Conservation (phyloP, 345 rosid species). For the Pelargonium nanum region DNA sequence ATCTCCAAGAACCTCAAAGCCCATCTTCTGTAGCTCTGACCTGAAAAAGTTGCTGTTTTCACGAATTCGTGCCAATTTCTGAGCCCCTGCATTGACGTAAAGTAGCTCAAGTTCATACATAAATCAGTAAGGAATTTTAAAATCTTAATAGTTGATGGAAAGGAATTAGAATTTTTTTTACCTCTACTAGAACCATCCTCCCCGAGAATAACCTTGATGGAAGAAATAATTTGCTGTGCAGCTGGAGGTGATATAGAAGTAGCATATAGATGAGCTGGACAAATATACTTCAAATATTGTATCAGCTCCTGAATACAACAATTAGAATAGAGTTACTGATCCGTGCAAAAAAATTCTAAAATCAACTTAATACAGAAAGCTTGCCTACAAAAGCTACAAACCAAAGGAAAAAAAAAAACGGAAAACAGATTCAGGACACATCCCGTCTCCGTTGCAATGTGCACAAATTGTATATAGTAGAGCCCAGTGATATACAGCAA, state of each 20-base stretch:
- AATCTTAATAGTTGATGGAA: neutral
- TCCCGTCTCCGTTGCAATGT: neutral
- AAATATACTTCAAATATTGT: conserved; percentile 54
- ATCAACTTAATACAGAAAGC: neutral
- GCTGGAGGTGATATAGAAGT: conserved; percentile 91
- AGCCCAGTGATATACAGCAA: neutral
- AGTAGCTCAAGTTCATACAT: neutral
- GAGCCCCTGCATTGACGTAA: conserved; percentile 49
- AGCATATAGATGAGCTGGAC: conserved; percentile 92
- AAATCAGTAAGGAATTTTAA: neutral
- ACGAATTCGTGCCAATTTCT: conserved; percentile 78
- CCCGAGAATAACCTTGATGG: conserved; percentile 84
- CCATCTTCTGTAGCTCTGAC: conserved; percentile 89
- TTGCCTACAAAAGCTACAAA: neutral
- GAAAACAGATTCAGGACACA: neutral
- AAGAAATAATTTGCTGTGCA: conserved; percentile 77
- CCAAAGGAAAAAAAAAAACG: neutral
- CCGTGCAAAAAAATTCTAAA: neutral
- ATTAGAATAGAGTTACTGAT: neutral
- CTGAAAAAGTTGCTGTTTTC: conserved; percentile 92
- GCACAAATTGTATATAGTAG: neutral
- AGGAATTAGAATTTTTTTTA: conserved; percentile 11
- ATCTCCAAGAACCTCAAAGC: conserved; percentile 96
- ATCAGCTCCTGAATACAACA: conserved; percentile 53
- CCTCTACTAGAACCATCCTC: conserved; percentile 97